Percentiles rank a stretch among this genome's conserved stretches.
Conservation (phyloP, 345 rosid species). For the Passiflora organensis region DNA sequence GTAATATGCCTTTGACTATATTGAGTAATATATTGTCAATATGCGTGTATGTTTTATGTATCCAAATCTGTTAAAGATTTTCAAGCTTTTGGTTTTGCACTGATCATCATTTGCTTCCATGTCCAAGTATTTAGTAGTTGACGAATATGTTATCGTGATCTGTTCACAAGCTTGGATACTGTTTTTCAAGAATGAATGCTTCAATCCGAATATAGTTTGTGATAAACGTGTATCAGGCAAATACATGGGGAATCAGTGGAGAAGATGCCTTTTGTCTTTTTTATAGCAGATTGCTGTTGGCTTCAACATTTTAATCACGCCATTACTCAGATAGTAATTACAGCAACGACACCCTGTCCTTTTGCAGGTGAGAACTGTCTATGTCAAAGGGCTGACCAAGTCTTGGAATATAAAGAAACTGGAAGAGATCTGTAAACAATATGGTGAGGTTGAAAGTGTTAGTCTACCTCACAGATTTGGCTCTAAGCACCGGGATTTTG, state of each 20-base stretch:
- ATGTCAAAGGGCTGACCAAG: conserved; percentile 15
- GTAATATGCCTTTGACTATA: neutral
- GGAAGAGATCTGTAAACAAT: conserved; percentile 17
- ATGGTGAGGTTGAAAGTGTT: conserved; percentile 17
- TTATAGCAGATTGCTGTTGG: neutral
- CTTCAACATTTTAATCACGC: neutral
- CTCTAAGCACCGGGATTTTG: conserved; percentile 18
- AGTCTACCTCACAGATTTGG: conserved; percentile 16
- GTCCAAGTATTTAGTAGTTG: no score
- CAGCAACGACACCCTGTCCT: neutral
- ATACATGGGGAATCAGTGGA: neutral
- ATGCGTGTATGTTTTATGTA: no score
- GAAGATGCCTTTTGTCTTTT: neutral
- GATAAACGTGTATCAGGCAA: no score
- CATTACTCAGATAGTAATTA: neutral
- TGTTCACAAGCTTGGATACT: no score
- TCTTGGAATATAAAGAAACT: conserved; percentile 23
- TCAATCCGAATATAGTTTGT: no score
- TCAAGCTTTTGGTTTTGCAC: no score
- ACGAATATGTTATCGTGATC: no score
- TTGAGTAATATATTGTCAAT: neutral
- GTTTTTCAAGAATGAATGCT: no score
- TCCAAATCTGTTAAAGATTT: no score
- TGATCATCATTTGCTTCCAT: no score
- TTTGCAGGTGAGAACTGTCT: conserved; percentile 24